Evolutionary conservation across 1,139 yeast species (phyloP), one percentile per base, ranked within the genome.

Genomic region (Yamadazyma dushanensis): DNA sequence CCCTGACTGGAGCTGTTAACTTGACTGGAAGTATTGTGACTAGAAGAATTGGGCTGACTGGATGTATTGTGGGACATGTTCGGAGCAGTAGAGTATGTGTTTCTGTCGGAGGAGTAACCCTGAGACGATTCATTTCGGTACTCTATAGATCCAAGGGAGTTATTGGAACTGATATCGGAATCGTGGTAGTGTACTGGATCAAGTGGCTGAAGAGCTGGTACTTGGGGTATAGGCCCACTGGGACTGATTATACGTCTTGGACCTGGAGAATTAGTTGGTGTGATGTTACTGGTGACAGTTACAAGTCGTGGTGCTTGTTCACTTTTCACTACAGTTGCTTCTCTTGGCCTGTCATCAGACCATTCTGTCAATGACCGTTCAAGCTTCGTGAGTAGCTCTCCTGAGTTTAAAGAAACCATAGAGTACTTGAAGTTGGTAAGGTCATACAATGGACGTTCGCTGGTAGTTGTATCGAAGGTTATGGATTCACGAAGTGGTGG

Each of bases 381-480:
- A 34, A 67, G 48, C 29, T 53, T 61, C 27, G 43, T 49, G 29
- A 68, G 54, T 17, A 67, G 49, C 44, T 67, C 74, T 3, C 70
- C 72, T 4, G 70, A 62, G 29, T 36, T 44, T 16, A 40, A 31
- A 4, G 50, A 45, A 16, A 26, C 35, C 29, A 21, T 31, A 4
- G 45, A 38, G 32, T 34, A 21, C 25, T 35, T 28, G 16, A 16
- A 29, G 27, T 20, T 35, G 28, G 20, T 23, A 16, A 24, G 27
- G 10, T 36, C 26, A 13, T 32, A 21, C 13, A 43, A 25, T 4
- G 40, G 33, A 31, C 34, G 36, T 30, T 39, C 47, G 26, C 35
- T 32, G 20, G 15, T 15, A 10, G 35, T 8, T 8, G 32, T 26
- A 21, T 36, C 34, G 17, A 25, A 25, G 10, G 29, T 17, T 4